Base-by-base conservation (phyloP, 1,284 basidiomycete genomes). In the Tylopilus sp. region DNA sequence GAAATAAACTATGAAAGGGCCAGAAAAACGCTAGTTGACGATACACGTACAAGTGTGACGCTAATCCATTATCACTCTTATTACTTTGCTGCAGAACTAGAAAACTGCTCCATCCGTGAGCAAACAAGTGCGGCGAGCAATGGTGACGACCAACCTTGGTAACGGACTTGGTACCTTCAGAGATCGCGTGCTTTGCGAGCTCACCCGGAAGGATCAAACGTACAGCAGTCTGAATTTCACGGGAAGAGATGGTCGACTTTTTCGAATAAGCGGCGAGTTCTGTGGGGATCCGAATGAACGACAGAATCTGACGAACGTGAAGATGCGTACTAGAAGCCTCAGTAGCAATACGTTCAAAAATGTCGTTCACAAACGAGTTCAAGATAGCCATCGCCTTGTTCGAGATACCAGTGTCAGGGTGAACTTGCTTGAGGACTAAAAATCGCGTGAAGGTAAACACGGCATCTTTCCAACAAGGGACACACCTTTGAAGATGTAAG, bases 401-500 rank as follows among this genome's bases (percentile, higher is more conserved):
- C 49, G 81, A 77, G 63, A 88, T 86, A 78, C 86, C 86, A 51
- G 84, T 88, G 59, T 89, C 86, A 57, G 86, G 86, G 72, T 89
- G 86, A 45, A 89, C 86, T 64, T 84, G 82, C 67, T 81, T 84
- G 49, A 84, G 70, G 45, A 83, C 82, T 79, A 56, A 16, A 21
- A 11, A 44, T 26, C 25, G 33, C 11, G 7, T 11, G 1, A 6
- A 45, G 25, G 21, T 11, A 25, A 31, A 31, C 6, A 34, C 23
- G 18, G 1, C 15, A 9, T 16, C 15, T 2, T 0, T n/a, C 9
- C 1, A 2, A 31, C 4, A 18, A 36, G 4, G 2, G 8, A 25
- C 44, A 4, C 19, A 88, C 88, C 88, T 71, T 93, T 94, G 82
- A 94, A 94, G 70, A 95, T 92, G 77, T 95, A 95, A 1, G 92